A percentile compares a stretch with the other conserved stretches of the same genome.
Conservation (phyloP, 202 grass and related monocot species). For the Musa balbisiana region DNA sequence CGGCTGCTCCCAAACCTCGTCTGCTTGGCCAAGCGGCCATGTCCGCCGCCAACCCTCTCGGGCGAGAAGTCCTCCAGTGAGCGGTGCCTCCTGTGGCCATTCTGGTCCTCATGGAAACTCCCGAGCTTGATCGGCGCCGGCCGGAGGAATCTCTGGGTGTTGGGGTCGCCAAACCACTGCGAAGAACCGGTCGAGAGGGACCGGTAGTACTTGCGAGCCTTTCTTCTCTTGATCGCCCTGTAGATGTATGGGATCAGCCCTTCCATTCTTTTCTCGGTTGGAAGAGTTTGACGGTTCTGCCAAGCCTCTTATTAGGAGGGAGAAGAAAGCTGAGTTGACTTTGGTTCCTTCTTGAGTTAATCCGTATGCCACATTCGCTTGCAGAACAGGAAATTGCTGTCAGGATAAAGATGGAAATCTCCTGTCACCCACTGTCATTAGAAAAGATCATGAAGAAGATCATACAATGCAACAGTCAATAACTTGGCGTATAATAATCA, state of each 20-base stretch:
- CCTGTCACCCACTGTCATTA: too few relatives aligned
- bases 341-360: too few relatives aligned
- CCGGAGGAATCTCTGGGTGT: constrained; percentile 20
- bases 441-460: too few relatives aligned
- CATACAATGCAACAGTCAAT: too few relatives aligned
- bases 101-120: constrained; percentile 5
- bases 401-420: too few relatives aligned
- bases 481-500: too few relatives aligned
- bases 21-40: constrained; percentile 2
- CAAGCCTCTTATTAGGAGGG: too few relatives aligned
- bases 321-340: too few relatives aligned
- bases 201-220: constrained; percentile 41
- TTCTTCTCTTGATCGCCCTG: constrained; percentile 8
- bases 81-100: constrained; percentile 41
- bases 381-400: too few relatives aligned
- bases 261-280: background rate
- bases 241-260: constrained; percentile 16
- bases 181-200: constrained; percentile 39
- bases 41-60: constrained; percentile 3
- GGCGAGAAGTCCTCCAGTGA: constrained; percentile 67
- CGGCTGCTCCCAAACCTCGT: constrained; percentile 26
- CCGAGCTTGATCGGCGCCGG: background rate
- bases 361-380: too few relatives aligned
- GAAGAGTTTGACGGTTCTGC: too few relatives aligned
- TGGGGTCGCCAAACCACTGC: constrained; percentile 18